Evolutionary conservation across 805 yeast species (phyloP).

Genomic region (Saturnispora besseyi): DNA sequence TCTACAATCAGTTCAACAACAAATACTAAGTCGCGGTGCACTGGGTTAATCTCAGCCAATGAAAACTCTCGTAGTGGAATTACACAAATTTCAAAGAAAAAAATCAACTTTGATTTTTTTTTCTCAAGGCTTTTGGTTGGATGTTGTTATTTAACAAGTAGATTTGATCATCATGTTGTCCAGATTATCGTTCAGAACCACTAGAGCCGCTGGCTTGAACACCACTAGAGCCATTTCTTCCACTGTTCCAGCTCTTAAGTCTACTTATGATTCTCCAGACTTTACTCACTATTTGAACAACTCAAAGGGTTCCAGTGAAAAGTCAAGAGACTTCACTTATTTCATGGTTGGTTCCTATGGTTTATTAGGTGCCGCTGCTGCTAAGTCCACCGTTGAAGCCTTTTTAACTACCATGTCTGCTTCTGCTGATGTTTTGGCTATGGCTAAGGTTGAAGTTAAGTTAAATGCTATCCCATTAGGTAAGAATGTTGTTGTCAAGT

Average conservation of each 20-base stretch:
- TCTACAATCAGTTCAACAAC: background rate
- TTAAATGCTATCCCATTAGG: constrained; percentile 92
- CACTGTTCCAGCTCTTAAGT: constrained; percentile 45
- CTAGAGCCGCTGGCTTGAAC: constrained; percentile 23
- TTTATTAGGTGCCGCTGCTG: constrained; percentile 83
- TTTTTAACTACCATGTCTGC: constrained; percentile 93
- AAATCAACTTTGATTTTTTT: background rate
- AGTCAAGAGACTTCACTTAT: constrained; percentile 80
- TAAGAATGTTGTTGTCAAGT: constrained; percentile 94
- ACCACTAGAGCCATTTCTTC: constrained; percentile 43
- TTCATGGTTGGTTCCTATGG: constrained; percentile 98
- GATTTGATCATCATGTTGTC: constrained; percentile 21
- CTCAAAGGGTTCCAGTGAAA: constrained; percentile 54
- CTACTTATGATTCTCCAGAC: constrained; percentile 88
- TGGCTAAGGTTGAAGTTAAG: constrained; percentile 98
- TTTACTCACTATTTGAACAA: constrained; percentile 72
- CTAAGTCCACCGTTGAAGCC: constrained; percentile 90
- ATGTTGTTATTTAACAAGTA: background rate
- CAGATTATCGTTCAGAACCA: constrained; percentile 25
- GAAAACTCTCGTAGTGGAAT: background rate
- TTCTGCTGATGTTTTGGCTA: constrained; percentile 96
- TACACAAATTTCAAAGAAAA: background rate
- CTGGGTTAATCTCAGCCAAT: constrained; percentile 4
- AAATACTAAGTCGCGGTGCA: background rate
- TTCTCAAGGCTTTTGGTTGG: constrained; percentile 1